Percentiles rank a stretch among this genome's conserved stretches.
phyloP scores from a whole-genome alignment of 495 filamentous ascomycete genomes.

The Recurvomyces mirabilis region DNA sequence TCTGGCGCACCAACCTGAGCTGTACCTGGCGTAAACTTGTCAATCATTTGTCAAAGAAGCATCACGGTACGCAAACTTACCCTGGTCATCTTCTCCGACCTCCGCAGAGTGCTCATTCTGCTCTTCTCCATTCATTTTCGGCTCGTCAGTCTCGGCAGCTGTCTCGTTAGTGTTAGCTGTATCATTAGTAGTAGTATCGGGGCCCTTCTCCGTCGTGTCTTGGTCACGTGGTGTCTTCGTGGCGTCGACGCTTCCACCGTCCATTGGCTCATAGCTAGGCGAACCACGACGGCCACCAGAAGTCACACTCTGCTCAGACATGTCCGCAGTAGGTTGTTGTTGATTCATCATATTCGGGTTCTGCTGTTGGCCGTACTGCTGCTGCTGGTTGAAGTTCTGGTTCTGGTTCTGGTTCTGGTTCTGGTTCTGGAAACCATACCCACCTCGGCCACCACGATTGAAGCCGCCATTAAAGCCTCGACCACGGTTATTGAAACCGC shows the following conservation, averaged over 20 bases:
- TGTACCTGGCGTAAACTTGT: background rate
- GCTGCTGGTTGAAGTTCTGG: constrained; percentile 3
- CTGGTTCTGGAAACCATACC: constrained; percentile 20
- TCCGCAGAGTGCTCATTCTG: background rate
- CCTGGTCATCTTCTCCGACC: background rate
- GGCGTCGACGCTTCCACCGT: constrained; percentile 44
- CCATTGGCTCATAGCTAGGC: constrained; percentile 20
- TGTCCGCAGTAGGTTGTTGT: constrained; percentile 3
- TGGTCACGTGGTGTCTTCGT: constrained; percentile 17
- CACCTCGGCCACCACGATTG: constrained; percentile 8
- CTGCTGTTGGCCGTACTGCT: constrained; percentile 2
- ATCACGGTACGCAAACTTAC: too few species aligned
- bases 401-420: constrained; percentile 9
- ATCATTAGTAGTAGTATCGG: background rate
- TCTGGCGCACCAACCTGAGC: background rate
- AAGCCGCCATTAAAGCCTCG: constrained; percentile 7
- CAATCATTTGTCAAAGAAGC: background rate
- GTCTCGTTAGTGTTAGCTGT: constrained; percentile 1
- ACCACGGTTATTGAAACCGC: constrained; percentile 8
- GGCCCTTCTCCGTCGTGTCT: constrained; percentile 30
- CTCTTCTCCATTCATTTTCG: background rate
- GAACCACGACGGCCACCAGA: constrained; percentile 13
- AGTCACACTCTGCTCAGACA: background rate
- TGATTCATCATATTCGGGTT: constrained; percentile 8
- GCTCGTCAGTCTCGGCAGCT: constrained; percentile 1